Evolutionary conservation across 2,329 filamentous ascomycete genomes (phyloP).

Genomic region (Talaromyces amestolkiae): DNA sequence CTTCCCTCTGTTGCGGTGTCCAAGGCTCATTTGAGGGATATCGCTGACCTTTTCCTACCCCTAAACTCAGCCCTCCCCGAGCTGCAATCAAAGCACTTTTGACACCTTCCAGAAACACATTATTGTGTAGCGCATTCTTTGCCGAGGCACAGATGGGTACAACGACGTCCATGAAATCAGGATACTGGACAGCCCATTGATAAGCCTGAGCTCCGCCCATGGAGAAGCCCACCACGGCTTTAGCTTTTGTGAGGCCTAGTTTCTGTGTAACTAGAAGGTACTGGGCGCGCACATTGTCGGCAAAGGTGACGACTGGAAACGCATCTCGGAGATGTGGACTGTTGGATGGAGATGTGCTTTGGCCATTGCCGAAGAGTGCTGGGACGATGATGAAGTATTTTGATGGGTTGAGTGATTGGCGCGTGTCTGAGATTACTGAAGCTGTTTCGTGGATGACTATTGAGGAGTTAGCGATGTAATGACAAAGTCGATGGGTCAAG

Average conservation of each 20-base stretch:
- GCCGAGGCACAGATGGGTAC: constrained; percentile 67
- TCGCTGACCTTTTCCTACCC: constrained; percentile 53
- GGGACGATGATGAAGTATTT: constrained; percentile 68
- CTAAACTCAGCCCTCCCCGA: constrained; percentile 44
- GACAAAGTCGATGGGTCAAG: background rate
- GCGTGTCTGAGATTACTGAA: background rate
- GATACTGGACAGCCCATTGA: constrained; percentile 63
- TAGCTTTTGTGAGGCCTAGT: constrained; percentile 58
- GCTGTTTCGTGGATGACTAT: constrained; percentile 10
- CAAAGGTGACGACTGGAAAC: constrained; percentile 63
- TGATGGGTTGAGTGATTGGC: constrained; percentile 53
- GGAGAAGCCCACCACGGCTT: constrained; percentile 65
- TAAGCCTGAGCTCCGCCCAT: constrained; percentile 69
- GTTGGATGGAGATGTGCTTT: constrained; percentile 68
- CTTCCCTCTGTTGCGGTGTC: constrained; percentile 52
- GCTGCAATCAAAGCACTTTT: constrained; percentile 60
- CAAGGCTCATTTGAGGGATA: constrained; percentile 48
- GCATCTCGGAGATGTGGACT: constrained; percentile 39
- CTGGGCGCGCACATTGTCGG: constrained; percentile 69
- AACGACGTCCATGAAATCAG: constrained; percentile 63
- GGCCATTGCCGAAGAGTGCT: constrained; percentile 67
- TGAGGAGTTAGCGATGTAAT: background rate
- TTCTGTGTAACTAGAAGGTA: constrained; percentile 64
- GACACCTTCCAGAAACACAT: constrained; percentile 65
- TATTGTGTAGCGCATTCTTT: constrained; percentile 64